Evolutionary conservation across 192 early-diverging fungal species (phyloP).

Genomic region (Powellomyces hirtus): DNA sequence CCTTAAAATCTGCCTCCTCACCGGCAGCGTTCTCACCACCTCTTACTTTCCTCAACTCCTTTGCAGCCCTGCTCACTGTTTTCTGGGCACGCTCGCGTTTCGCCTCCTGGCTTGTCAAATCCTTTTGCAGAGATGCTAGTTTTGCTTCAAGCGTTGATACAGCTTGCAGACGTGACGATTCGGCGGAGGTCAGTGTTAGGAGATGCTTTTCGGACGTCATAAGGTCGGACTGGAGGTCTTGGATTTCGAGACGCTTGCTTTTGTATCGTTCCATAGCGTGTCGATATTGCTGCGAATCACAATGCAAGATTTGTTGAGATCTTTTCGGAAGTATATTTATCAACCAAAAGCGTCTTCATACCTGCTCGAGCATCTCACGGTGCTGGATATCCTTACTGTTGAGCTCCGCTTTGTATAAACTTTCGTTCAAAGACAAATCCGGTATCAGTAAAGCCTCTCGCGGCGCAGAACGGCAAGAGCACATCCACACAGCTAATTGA

Average conservation of each 20-base stretch:
- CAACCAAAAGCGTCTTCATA: slow-evolving; percentile 10
- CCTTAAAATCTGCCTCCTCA: slow-evolving; percentile 46
- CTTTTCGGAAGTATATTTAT: slow-evolving; percentile 3
- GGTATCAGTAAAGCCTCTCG: slow-evolving; percentile 13
- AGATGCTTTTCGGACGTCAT: slow-evolving; percentile 33
- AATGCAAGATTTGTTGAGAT: not conserved
- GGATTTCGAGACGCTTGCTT: slow-evolving; percentile 47
- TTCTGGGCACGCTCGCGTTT: slow-evolving; percentile 48
- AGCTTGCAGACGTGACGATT: slow-evolving; percentile 41
- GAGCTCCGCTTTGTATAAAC: slow-evolving; percentile 55
- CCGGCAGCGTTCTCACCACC: not conserved
- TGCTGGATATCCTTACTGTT: slow-evolving; percentile 57
- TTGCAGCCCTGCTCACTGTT: slow-evolving; percentile 25
- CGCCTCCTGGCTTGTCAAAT: slow-evolving; percentile 46
- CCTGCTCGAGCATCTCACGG: slow-evolving; percentile 57
- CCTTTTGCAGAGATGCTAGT: slow-evolving; percentile 35
- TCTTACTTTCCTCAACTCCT: slow-evolving; percentile 21
- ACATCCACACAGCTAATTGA: too few species aligned
- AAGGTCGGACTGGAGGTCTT: slow-evolving; percentile 48
- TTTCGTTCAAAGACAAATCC: slow-evolving; percentile 5
- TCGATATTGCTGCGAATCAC: slow-evolving; percentile 44
- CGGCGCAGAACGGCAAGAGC: slow-evolving; percentile 15
- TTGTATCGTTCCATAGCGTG: slow-evolving; percentile 56
- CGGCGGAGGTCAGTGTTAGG: slow-evolving; percentile 30
- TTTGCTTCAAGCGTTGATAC: slow-evolving; percentile 44